Percentiles rank a stretch among this genome's conserved stretches.
phyloP scores from a whole-genome alignment of 768 basidiomycete species.

The Suillus occidentalis region DNA sequence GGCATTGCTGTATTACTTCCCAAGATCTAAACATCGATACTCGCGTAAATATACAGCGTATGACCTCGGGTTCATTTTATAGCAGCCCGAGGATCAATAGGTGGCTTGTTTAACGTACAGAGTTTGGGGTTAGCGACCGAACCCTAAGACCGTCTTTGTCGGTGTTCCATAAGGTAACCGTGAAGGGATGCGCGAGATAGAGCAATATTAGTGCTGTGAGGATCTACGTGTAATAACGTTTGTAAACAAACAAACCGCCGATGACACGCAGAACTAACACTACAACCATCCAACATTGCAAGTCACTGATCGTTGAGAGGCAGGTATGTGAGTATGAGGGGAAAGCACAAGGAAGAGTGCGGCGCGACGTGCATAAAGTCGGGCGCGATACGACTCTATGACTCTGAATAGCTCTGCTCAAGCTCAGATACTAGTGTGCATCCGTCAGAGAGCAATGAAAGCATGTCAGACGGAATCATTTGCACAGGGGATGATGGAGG shows the following conservation, averaged over 20 bases:
- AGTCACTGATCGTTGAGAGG: not conserved
- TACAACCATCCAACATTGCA: not conserved
- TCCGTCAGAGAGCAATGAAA: not conserved
- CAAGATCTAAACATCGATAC: not conserved
- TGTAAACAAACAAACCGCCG: not conserved
- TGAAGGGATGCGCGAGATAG: not conserved
- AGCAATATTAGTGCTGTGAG: not conserved
- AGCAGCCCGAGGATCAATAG: not conserved
- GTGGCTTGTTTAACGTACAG: not conserved
- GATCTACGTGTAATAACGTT: not conserved
- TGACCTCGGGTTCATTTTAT: not conserved
- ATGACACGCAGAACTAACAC: not conserved
- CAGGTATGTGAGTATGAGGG: not conserved
- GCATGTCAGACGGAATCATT: not conserved
- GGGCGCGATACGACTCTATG: not conserved
- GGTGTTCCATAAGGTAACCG: not conserved
- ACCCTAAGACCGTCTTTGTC: not conserved
- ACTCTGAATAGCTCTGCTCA: not conserved
- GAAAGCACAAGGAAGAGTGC: not conserved
- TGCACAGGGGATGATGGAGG: not conserved
- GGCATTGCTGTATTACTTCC: not conserved
- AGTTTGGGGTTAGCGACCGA: not conserved
- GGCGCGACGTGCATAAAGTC: not conserved
- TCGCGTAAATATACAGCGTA: not conserved
- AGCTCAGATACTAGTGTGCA: not conserved